Base-by-base conservation (phyloP, 257 asterid species). In the Craterostigma plantagineum region DNA sequence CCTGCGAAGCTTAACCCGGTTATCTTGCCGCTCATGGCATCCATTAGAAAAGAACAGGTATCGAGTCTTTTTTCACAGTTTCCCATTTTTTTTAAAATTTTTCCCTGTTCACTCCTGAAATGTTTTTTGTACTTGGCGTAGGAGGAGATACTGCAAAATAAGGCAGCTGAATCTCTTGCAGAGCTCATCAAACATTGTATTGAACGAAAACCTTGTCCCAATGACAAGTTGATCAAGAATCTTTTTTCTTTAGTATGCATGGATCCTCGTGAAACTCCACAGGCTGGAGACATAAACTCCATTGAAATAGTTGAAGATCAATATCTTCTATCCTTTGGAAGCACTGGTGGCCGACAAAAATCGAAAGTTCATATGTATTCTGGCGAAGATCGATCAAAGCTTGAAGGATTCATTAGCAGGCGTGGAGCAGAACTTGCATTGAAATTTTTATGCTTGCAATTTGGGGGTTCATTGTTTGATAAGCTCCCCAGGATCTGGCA, bases 211-310 rank as follows among this genome's bases (percentile, higher is more conserved):
- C 99, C 99, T 38, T 66, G 99, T 49, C 94, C 99, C 48, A 90
- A 90, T 71, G 95, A 90, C 67, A 90, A 90, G 64, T 65, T 90
- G 47, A 79, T 90, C 33, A 79, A 77, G 64, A 90, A 90, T 46
- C 68, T 90, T 48, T 83, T 93, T 69, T 50, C 66, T 69, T 73
- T 72, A 62, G 70, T 77, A 47, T 79, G 92, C 73, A 67, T 71
- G 94, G 99, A 90, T 83, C 92, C 92, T 64, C 61, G 86, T 40
- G 99, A 83, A 72, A 90, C 99, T 4, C 99, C 99, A 38, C 91
- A 79, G 69, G 99, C 94, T 54, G 85, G 73, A 49, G 71, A 73
- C 27, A 54, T 90, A 59, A 77, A 57, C 67, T 90, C 94, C 49
- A 72, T 77, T 45, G 99, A 77, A 58, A 64, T 69, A 50, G 77